These are phyloP conservation scores for Ramaria rubella DNA, from an alignment of 768 basidiomycete species.

Conservation along the genomic window DNA sequence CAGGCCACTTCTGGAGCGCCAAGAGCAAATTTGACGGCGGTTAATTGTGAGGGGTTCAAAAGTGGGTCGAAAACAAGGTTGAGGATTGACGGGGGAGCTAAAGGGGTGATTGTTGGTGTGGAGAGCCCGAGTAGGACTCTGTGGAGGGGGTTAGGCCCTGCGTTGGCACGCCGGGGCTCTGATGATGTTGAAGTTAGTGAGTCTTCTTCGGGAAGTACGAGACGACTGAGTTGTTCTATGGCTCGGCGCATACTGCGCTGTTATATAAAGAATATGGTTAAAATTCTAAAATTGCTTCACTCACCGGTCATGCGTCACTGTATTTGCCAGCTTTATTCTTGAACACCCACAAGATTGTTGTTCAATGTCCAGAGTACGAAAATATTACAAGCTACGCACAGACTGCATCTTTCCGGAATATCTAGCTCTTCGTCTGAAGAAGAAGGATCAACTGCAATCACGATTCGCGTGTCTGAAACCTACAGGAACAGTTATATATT, in stretches of 20 bases:
- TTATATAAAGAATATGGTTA: neutral
- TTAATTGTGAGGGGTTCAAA: conserved; percentile 79
- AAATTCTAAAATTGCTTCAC: neutral
- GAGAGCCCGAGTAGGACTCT: conserved; percentile 62
- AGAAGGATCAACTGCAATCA: conserved; percentile 67
- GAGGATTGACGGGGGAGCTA: conserved; percentile 35
- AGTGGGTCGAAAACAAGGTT: conserved; percentile 60
- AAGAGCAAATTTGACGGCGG: conserved; percentile 78
- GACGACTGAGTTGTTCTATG: conserved; percentile 55
- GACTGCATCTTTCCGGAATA: conserved; percentile 75
- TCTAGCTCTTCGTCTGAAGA: conserved; percentile 59
- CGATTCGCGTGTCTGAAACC: conserved; percentile 77
- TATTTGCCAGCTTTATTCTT: conserved; percentile 82
- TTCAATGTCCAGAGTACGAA: neutral
- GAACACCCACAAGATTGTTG: neutral
- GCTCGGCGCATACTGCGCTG: conserved; percentile 84
- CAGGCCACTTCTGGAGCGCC: conserved; percentile 78
- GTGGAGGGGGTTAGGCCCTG: conserved; percentile 35
- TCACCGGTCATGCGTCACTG: conserved; percentile 83
- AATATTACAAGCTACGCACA: conserved; percentile 28
- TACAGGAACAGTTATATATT: conserved; percentile 21
- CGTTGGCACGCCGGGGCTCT: neutral
- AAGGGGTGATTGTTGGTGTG: conserved; percentile 31
- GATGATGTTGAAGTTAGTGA: neutral
- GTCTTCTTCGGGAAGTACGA: conserved; percentile 16